phyloP scores from a whole-genome alignment of 345 rosid species.

The Hibiscus tridactylites region DNA sequence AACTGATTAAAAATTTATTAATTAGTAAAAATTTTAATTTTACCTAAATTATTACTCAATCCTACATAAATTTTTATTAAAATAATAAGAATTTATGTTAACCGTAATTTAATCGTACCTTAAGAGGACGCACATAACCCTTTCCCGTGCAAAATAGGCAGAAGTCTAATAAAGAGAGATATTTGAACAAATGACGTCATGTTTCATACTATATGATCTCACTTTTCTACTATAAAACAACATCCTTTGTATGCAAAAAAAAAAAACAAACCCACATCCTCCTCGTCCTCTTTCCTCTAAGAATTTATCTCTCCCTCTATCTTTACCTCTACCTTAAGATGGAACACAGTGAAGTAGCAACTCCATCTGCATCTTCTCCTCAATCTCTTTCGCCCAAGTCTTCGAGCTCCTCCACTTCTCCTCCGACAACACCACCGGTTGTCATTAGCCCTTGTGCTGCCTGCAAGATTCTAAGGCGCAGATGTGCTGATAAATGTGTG shows the following conservation, averaged over 20 bases:
- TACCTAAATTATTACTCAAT: too few relatives aligned
- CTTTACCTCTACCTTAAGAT: conserved; percentile 9
- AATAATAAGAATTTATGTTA: too few relatives aligned
- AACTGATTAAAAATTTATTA: too few relatives aligned
- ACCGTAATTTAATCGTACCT: too few relatives aligned
- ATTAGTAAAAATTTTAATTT: too few relatives aligned
- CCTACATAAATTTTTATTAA: too few relatives aligned
- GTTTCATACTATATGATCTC: neutral
- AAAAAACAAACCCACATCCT: neutral
- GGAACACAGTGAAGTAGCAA: conserved; percentile 19
- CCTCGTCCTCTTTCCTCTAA: neutral
- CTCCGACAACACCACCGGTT: conserved; percentile 21
- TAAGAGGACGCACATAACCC: too few relatives aligned
- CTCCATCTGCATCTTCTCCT: neutral
- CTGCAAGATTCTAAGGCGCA: conserved; percentile 72
- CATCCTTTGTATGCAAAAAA: neutral
- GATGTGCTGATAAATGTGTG: conserved; percentile 80
- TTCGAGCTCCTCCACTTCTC: conserved; percentile 30
- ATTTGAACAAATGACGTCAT: neutral
- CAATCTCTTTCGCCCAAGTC: conserved; percentile 1
- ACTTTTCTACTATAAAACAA: neutral
- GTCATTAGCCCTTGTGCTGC: conserved; percentile 86
- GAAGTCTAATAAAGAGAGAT: neutral
- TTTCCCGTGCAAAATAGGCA: neutral
- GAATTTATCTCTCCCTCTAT: neutral